Conservation (phyloP, 129 eudicot species). For the Lonicera japonica region DNA sequence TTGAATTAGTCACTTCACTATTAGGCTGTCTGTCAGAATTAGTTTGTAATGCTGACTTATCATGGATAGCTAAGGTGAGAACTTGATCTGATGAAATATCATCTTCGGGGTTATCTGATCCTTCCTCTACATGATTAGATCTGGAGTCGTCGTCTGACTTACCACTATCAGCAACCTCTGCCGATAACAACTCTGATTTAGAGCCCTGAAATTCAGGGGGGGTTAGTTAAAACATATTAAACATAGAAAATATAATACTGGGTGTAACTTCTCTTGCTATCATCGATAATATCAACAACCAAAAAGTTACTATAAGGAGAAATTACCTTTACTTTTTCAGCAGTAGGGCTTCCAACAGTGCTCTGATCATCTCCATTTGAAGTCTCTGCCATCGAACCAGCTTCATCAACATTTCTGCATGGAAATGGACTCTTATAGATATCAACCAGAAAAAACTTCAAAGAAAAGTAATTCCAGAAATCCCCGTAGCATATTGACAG, state of each 20-base stretch:
- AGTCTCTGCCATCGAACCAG: constrained; percentile 35
- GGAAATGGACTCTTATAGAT: constrained; percentile 9
- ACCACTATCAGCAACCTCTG: constrained; percentile 40
- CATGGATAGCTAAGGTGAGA: constrained; percentile 65
- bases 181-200: constrained; percentile 31
- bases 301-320: constrained; percentile 12
- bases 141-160: constrained; percentile 36
- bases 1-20: constrained; percentile 22
- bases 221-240: constrained; percentile 1
- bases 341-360: constrained; percentile 36
- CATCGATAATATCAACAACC: not conserved
- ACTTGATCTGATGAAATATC: constrained; percentile 54
- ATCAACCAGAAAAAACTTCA: not conserved
- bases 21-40: constrained; percentile 19
- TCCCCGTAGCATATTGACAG: not conserved
- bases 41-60: constrained; percentile 33
- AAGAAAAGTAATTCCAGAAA: constrained; percentile 6
- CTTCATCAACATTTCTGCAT: constrained; percentile 72
- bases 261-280: not conserved
- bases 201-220: constrained; percentile 39
- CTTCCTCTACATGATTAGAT: constrained; percentile 35
- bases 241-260: not conserved
- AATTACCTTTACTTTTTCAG: constrained; percentile 42
- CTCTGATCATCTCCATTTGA: constrained; percentile 46
- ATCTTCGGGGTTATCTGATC: constrained; percentile 39